These are phyloP conservation scores for Omphalotus guepiniiformis DNA, from an alignment of 768 basidiomycete species.

Conservation along the genomic window DNA sequence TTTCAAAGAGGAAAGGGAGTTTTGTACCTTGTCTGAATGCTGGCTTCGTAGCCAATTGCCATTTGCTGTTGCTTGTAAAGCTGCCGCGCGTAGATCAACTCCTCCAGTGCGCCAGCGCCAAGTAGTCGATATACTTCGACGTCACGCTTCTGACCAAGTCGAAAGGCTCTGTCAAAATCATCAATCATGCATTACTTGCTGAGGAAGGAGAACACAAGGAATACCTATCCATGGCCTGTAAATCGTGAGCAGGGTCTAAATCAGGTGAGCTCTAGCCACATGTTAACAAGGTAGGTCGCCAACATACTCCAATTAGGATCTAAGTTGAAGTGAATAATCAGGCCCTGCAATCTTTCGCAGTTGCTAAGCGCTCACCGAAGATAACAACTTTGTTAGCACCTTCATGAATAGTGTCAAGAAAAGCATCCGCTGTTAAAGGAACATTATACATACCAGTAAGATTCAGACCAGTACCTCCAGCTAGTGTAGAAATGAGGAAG, in stretches of 20 bases:
- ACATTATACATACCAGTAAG: slow-evolving; percentile 44
- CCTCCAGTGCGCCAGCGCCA: slow-evolving; percentile 84
- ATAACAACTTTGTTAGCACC: slow-evolving; percentile 94
- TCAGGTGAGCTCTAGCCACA: slow-evolving; percentile 6
- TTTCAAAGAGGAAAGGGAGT: background rate
- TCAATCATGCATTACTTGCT: background rate
- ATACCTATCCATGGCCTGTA: slow-evolving; percentile 83
- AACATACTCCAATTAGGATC: slow-evolving; percentile 94
- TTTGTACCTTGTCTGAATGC: slow-evolving; percentile 69
- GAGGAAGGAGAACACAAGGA: background rate
- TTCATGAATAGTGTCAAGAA: slow-evolving; percentile 8
- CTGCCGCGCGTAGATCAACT: slow-evolving; percentile 84
- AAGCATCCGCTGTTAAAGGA: background rate
- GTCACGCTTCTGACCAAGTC: slow-evolving; percentile 83
- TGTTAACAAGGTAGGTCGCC: background rate
- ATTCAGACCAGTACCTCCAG: slow-evolving; percentile 90
- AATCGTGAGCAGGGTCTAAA: slow-evolving; percentile 89
- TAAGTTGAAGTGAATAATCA: too few species aligned
- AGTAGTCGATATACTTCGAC: slow-evolving; percentile 81
- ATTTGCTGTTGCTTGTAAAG: slow-evolving; percentile 94
- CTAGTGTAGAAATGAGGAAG: slow-evolving; percentile 87
- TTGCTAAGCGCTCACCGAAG: slow-evolving; percentile 58
- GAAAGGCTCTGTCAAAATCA: slow-evolving; percentile 50
- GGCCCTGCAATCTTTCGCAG: too few species aligned
- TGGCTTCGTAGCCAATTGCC: slow-evolving; percentile 85